Evolutionary conservation across 208 protist species (phyloP).

Genomic region (Trypanosoma boissoni): DNA sequence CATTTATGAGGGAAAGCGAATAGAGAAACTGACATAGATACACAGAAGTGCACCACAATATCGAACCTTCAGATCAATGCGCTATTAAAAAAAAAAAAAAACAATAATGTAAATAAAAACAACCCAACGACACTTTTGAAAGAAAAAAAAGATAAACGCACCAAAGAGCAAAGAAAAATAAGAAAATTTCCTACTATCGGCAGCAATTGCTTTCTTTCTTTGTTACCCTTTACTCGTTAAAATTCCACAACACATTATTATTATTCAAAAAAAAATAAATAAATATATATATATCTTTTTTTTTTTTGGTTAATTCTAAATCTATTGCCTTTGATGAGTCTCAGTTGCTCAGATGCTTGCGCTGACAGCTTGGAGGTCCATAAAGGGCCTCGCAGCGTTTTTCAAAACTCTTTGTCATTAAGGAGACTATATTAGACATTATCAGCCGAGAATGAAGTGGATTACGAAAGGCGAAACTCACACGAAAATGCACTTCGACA

Average conservation of each 20-base stretch:
- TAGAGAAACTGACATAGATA: conserved; percentile 17
- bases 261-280: not conserved
- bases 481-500: conserved; percentile 71
- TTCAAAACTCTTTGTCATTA: conserved; percentile 85
- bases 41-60: no score
- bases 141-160: no score
- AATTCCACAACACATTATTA: no score
- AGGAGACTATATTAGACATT: conserved; percentile 67
- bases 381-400: conserved; percentile 65
- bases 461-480: conserved; percentile 80
- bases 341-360: conserved; percentile 18
- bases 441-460: conserved; percentile 69
- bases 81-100: no score
- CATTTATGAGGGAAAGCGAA: conserved; percentile 2
- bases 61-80: no score
- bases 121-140: no score
- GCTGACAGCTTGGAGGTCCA: conserved; percentile 49
- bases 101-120: no score
- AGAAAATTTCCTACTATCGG: no score
- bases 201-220: conserved; percentile 6
- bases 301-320: conserved; percentile 17
- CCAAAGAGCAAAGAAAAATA: no score
- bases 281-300: conserved; percentile 14
- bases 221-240: not conserved
- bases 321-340: not conserved